Conservation (phyloP, 257 asterid species). For the Buddleja alternifolia region DNA sequence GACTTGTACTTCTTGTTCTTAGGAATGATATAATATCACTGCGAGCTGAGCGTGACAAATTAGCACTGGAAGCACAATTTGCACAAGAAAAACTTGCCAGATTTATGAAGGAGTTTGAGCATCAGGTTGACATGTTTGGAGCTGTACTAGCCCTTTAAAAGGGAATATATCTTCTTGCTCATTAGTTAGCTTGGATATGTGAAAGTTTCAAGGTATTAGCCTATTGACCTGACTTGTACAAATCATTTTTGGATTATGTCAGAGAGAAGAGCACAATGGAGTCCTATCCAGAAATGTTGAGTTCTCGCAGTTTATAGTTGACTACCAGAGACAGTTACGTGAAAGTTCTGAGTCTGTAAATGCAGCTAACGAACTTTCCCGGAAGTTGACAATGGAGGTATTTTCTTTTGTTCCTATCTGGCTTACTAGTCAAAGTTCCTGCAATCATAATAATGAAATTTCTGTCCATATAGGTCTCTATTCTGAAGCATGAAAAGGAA, state of each 20-base stretch:
- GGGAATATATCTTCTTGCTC: neutral
- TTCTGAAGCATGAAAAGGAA: constrained; percentile 81
- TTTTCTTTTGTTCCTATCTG: neutral
- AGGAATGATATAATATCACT: constrained; percentile 69
- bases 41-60: constrained; percentile 78
- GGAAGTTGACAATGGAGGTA: constrained; percentile 84
- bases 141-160: neutral
- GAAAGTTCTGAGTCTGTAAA: constrained; percentile 73
- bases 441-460: constrained; percentile 1
- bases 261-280: constrained; percentile 77
- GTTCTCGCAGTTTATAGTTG: constrained; percentile 80
- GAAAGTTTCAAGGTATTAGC: neutral
- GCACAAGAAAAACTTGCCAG: constrained; percentile 76
- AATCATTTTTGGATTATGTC: constrained; percentile 27
- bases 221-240: constrained; percentile 13
- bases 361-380: constrained; percentile 69
- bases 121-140: constrained; percentile 55
- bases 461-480: constrained; percentile 47
- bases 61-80: constrained; percentile 70
- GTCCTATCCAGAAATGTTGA: constrained; percentile 78
- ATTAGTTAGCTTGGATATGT: neutral
- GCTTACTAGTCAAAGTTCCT: constrained; percentile 3
- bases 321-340: constrained; percentile 80
- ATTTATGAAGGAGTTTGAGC: constrained; percentile 83
- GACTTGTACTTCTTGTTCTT: constrained; percentile 13